These are phyloP conservation scores for Trichoderma sp. DNA, from an alignment of 2,329 filamentous ascomycete genomes.

Conservation along the genomic window DNA sequence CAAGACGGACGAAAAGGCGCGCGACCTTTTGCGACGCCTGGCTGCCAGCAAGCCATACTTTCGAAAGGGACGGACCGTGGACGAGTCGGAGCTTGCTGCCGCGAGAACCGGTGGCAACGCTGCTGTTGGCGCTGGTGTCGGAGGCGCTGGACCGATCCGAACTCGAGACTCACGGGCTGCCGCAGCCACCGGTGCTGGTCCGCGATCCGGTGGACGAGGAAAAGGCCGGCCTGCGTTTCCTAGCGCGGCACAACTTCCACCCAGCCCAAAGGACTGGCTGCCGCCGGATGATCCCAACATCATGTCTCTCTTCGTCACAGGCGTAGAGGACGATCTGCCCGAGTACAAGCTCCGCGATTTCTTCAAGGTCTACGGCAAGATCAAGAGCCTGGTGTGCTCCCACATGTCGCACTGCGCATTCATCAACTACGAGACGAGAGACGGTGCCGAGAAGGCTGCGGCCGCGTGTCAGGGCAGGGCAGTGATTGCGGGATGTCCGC, in stretches of 20 bases:
- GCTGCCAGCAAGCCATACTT: slow-evolving; percentile 96
- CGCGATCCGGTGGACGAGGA: slow-evolving; percentile 45
- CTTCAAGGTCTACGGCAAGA: slow-evolving; percentile 84
- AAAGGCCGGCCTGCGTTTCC: slow-evolving; percentile 63
- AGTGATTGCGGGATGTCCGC: slow-evolving; percentile 85
- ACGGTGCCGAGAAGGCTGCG: slow-evolving; percentile 83
- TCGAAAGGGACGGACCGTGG: slow-evolving; percentile 78
- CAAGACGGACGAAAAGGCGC: slow-evolving; percentile 94
- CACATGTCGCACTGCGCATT: slow-evolving; percentile 98
- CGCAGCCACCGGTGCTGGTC: slow-evolving; percentile 50
- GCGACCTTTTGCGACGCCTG: slow-evolving; percentile 79
- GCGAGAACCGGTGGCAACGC: slow-evolving; percentile 48
- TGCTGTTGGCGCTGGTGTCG: slow-evolving; percentile 57
- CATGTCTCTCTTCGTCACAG: slow-evolving; percentile 91
- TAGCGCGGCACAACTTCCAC: slow-evolving; percentile 71
- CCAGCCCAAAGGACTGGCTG: slow-evolving; percentile 79
- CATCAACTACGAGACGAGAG: slow-evolving; percentile 85
- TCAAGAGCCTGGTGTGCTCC: slow-evolving; percentile 91
- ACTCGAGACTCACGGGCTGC: slow-evolving; percentile 66
- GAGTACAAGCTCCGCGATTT: slow-evolving; percentile 89
- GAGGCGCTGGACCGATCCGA: slow-evolving; percentile 75
- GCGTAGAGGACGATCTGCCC: slow-evolving; percentile 92
- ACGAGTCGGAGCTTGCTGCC: slow-evolving; percentile 50
- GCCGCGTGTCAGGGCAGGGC: slow-evolving; percentile 83
- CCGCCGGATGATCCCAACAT: slow-evolving; percentile 84